Evolutionary conservation across 768 basidiomycete genomes (phyloP), one percentile per base, ranked within the genome.

Genomic region (Cystobasidium tubakii): DNA sequence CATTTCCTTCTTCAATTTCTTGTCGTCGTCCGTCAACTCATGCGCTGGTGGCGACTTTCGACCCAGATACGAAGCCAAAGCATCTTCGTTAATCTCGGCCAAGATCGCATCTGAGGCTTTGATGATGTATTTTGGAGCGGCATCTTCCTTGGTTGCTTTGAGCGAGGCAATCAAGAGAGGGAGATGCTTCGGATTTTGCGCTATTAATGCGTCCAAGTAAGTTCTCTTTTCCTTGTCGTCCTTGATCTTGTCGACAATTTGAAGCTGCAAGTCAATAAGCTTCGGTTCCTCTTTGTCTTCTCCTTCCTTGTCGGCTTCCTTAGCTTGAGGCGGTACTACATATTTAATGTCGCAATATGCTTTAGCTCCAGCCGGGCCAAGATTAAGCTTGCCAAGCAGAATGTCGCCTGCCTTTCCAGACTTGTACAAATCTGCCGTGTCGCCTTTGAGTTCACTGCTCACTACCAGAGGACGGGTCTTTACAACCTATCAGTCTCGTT

Each of bases 181-280:
- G 3, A 75, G 39, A 39, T 75, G 74, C 21, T 62, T 62, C 2
- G 66, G 42, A 36, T 72, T 50, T 4, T 46, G 42, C 43, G 46
- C 23, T 66, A 75, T 33, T 31, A 75, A 44, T 4, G 2, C 36
- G 31, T 46, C 57, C 9, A 75, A 27, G 62, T 62, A 75, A 4
- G 44, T 12, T 42, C 43, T 29, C 60, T 64, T 75, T 25, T 73
- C 74, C 36, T 62, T 60, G 4, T 75, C 74, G 46, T 75, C 70
- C 46, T 71, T 55, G 60, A 75, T 75, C 74, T 75, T 75, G 44
- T 75, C 65, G 12, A 66, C 74, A 34, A 75, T 34, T 23, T 64
- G 60, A 21, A 75, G 29, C 39, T 75, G 74, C 13, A 75, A 39
- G 31, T 75, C 74, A n/a, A 75, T 53, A 10, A 75, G 70, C 29